Base-by-base conservation (phyloP, 164 flowering plant genomes). In the Vitis riparia region DNA sequence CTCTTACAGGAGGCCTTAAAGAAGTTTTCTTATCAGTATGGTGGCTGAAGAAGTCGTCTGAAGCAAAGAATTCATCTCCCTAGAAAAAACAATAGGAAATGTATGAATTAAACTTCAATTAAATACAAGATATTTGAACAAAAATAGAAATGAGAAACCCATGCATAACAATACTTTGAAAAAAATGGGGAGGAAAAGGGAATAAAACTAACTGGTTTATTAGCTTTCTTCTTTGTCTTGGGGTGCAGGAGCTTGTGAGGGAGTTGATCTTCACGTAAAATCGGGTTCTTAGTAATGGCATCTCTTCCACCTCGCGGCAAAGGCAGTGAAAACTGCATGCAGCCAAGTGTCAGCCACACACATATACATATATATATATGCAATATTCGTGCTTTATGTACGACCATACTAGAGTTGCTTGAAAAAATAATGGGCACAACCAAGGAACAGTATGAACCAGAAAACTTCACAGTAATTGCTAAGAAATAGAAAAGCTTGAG, bases 261-360 rank as follows among this genome's bases (percentile, higher is more conserved):
- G 8, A 95, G 92, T 76, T 95, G 99, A 84, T 95, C 99, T 79
- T 95, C 99, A 30, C 97, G 96, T 72, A 95, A 73, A 55, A 95
- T 76, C 14, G 84, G 90, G 65, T 93, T 95, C 78, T 91, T 93
- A 3, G 98, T 70, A 37, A 95, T 73, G 48, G 94, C 97, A 67
- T 89, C 92, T 72, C 99, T 88, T 75, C 97, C 99, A 59, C 99
- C 97, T 89, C 89, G 90, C 29, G 98, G 99, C 66, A 86, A 60
- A 51, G 99, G 98, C 63, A 95, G 77, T 11, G 98, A 95, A 77
- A 87, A 95, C 99, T 95, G 88, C 77, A 80, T 7, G 55, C 13
- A 73, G 32, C 44, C 30, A 68, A 68, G n/a, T 15, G 62, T 53
- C 47, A 65, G 47, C 15, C n/a, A 44, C 17, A n/a, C n/a, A n/a